A percentile compares a stretch with the other conserved stretches of the same genome.
Evolutionary conservation across 345 rosid genomes (phyloP).

Genomic region (Triadica sebifera): DNA sequence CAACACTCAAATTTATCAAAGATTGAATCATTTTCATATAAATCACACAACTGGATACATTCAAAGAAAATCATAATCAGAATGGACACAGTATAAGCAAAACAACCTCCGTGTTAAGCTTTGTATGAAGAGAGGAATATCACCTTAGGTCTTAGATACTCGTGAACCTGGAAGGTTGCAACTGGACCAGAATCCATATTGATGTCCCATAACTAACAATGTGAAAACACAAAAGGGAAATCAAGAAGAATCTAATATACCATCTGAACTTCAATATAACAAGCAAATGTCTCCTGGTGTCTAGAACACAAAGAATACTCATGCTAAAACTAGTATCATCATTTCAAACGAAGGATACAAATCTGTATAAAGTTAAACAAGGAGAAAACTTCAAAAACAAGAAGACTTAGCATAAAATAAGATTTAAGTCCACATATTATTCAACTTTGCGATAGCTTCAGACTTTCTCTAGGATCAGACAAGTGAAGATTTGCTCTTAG

Average conservation of each 20-base stretch:
- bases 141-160: constrained; percentile 76
- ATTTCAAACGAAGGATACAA: background rate
- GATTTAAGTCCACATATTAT: background rate
- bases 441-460: background rate
- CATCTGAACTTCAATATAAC: background rate
- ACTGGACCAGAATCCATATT: constrained; percentile 97
- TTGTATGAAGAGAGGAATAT: constrained; percentile 17
- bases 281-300: background rate
- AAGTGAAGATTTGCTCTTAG: background rate
- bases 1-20: constrained; percentile 99
- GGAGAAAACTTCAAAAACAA: background rate
- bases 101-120: background rate
- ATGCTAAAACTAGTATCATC: background rate
- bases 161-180: constrained; percentile 78
- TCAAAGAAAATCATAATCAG: constrained; percentile 21
- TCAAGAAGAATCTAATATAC: background rate
- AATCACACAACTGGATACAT: constrained; percentile 81
- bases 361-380: background rate
- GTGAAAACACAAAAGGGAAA: constrained; percentile 6
- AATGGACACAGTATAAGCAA: background rate
- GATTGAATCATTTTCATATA: constrained; percentile 96
- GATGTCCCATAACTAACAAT: constrained; percentile 63
- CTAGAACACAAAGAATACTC: background rate
- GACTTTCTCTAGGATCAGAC: background rate
- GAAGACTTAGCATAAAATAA: background rate